Evolutionary conservation across 345 rosid genomes (phyloP).

Genomic region (Crucihimalaya himalaica): DNA sequence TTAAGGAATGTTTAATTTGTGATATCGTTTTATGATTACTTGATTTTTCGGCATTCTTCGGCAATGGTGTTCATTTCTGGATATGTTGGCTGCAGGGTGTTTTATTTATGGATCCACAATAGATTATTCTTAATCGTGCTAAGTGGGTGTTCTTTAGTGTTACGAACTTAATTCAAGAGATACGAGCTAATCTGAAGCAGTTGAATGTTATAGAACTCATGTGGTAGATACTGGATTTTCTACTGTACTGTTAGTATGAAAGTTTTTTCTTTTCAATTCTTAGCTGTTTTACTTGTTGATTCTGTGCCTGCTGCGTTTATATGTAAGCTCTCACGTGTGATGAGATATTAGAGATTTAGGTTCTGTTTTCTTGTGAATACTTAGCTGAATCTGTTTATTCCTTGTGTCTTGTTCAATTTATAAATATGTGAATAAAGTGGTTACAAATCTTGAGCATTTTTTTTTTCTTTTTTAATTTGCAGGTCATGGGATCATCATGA

Average conservation of each 20-base stretch:
- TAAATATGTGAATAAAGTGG: background rate
- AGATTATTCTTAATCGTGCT: background rate
- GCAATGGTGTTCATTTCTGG: background rate
- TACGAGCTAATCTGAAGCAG: background rate
- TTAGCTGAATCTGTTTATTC: background rate
- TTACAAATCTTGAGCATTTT: background rate
- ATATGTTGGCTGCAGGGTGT: background rate
- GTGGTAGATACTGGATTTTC: background rate
- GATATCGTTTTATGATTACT: background rate
- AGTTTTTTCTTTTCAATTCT: background rate
- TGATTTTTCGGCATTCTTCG: background rate
- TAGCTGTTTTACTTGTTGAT: background rate
- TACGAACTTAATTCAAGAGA: background rate
- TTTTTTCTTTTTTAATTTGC: background rate
- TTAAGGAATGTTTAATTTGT: background rate
- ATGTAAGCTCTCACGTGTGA: background rate
- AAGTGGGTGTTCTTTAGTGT: background rate
- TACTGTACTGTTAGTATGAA: background rate
- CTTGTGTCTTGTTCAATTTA: background rate
- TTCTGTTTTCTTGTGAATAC: background rate
- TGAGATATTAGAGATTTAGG: background rate
- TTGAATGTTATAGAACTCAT: background rate
- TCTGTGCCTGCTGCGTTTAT: background rate
- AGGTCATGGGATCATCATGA: conserved; percentile 99
- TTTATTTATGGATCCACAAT: too few relatives aligned